These are phyloP conservation scores for Podospora didyma DNA, from an alignment of 495 filamentous ascomycete genomes.

Conservation along the genomic window DNA sequence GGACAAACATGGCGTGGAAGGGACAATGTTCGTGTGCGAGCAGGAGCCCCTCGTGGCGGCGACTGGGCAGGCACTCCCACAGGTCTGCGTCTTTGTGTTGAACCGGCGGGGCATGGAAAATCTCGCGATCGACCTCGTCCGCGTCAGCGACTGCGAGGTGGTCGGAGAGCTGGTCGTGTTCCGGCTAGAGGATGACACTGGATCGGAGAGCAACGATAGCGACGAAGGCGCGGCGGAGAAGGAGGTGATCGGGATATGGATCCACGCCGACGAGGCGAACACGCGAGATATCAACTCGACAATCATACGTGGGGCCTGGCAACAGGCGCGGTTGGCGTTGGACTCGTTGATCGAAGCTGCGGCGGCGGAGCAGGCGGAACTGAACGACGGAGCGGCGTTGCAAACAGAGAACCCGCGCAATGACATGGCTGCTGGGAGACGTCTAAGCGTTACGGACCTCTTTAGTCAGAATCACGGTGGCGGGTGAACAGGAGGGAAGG, in stretches of 20 bases:
- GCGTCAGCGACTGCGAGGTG: constrained; percentile 39
- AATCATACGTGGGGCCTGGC: constrained; percentile 38
- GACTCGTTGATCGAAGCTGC: constrained; percentile 10
- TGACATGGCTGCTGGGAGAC: constrained; percentile 16
- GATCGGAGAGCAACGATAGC: constrained; percentile 20
- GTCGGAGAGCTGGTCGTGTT: constrained; percentile 39
- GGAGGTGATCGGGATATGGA: constrained; percentile 42
- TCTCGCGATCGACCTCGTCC: constrained; percentile 35
- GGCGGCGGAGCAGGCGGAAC: constrained; percentile 4
- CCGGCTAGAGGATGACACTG: constrained; percentile 30
- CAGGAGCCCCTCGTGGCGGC: constrained; percentile 37
- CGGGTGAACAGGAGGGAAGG: not conserved
- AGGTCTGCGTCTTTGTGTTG: constrained; percentile 40
- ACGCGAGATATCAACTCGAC: constrained; percentile 34
- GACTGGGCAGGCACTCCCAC: constrained; percentile 20
- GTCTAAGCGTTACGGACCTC: constrained; percentile 29
- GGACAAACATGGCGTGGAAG: constrained; percentile 76
- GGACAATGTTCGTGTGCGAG: constrained; percentile 76
- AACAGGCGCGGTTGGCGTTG: constrained; percentile 25
- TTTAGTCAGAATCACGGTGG: constrained; percentile 24
- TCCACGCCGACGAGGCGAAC: constrained; percentile 40
- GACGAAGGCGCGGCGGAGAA: constrained; percentile 20
- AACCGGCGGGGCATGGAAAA: constrained; percentile 45
- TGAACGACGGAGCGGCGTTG: constrained; percentile 5
- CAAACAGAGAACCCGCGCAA: not conserved